Evolutionary conservation across 352 stramenopile genomes (phyloP).

Genomic region (Globisporangium sylvaticum): DNA sequence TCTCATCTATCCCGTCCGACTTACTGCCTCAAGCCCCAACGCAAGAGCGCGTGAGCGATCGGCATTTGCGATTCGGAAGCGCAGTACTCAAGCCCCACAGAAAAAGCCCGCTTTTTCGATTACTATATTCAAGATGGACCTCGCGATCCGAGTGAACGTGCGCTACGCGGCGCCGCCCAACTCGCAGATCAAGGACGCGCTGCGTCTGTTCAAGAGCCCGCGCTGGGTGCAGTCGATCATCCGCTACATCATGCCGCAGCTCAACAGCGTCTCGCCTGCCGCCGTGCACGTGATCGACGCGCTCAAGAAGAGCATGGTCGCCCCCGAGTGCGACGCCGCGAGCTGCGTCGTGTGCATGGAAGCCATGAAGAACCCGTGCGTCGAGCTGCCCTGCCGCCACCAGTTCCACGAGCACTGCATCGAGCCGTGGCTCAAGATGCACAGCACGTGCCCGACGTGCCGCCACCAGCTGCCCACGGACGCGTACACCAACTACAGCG

Average conservation of each 20-base stretch:
- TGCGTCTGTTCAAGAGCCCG: slow-evolving; percentile 85
- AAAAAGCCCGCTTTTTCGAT: neutral
- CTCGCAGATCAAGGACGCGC: slow-evolving; percentile 85
- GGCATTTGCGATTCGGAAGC: slow-evolving; percentile 10
- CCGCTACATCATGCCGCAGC: slow-evolving; percentile 86
- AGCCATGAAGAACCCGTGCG: slow-evolving; percentile 42
- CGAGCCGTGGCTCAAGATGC: slow-evolving; percentile 84
- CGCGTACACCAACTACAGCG: slow-evolving; percentile 81
- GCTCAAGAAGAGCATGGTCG: slow-evolving; percentile 43
- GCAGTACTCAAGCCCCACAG: neutral
- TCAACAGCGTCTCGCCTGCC: slow-evolving; percentile 78
- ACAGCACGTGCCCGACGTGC: slow-evolving; percentile 83
- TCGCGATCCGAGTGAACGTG: slow-evolving; percentile 87
- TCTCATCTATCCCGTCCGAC: neutral
- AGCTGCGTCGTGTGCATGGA: slow-evolving; percentile 88
- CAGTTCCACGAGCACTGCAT: slow-evolving; percentile 81
- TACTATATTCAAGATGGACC: slow-evolving; percentile 47
- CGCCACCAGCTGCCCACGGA: slow-evolving; percentile 78
- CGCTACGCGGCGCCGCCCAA: slow-evolving; percentile 80
- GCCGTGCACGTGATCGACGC: slow-evolving; percentile 53
- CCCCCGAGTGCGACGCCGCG: slow-evolving; percentile 15
- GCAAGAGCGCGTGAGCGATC: neutral
- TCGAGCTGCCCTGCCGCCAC: slow-evolving; percentile 70
- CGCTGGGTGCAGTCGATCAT: slow-evolving; percentile 90
- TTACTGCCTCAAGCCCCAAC: too few species aligned